A percentile compares a stretch with the other conserved stretches of the same genome.
These are phyloP conservation scores for Prunus mongolica DNA, from an alignment of 306 rosid genomes.

Conservation along the genomic window DNA sequence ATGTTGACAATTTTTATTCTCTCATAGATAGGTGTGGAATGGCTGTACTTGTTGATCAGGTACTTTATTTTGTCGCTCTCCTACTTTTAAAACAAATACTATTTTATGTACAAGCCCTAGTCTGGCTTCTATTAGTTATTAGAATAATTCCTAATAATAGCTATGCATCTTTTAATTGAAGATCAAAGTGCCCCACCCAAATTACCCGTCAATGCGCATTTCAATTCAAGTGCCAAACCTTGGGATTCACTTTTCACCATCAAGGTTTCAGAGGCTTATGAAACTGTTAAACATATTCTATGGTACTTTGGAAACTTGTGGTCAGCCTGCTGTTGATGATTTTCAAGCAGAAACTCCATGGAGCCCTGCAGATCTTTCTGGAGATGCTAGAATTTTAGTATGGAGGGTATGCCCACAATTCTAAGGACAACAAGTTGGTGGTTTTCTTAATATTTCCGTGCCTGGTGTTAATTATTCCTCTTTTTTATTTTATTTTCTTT, in stretches of 20 bases:
- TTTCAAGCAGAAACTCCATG: constrained; percentile 57
- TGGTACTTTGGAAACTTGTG: constrained; percentile 55
- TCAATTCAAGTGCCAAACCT: constrained; percentile 96
- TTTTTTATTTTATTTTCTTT: constrained; percentile 7
- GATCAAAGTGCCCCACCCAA: constrained; percentile 96
- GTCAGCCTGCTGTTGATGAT: constrained; percentile 50
- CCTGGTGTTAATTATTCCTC: constrained; percentile 9
- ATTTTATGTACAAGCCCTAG: not conserved
- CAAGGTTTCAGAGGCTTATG: constrained; percentile 71
- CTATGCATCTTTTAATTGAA: constrained; percentile 26
- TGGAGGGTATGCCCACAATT: constrained; percentile 64
- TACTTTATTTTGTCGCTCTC: constrained; percentile 19
- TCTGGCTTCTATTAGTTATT: constrained; percentile 12
- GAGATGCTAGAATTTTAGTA: constrained; percentile 79
- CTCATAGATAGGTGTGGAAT: constrained; percentile 96
- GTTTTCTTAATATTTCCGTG: not conserved
- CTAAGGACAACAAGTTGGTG: constrained; percentile 1
- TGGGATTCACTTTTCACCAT: constrained; percentile 85
- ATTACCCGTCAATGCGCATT: constrained; percentile 78
- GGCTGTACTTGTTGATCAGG: constrained; percentile 94
- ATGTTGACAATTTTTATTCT: constrained; percentile 48
- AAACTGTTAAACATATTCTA: constrained; percentile 58
- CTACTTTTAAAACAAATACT: not conserved
- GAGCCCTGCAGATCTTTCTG: constrained; percentile 65
- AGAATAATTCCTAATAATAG: constrained; percentile 14